Percentiles rank a stretch among this genome's conserved stretches.
Conservation (phyloP, 345 rosid genomes). For the Pseudoturritis turrita region DNA sequence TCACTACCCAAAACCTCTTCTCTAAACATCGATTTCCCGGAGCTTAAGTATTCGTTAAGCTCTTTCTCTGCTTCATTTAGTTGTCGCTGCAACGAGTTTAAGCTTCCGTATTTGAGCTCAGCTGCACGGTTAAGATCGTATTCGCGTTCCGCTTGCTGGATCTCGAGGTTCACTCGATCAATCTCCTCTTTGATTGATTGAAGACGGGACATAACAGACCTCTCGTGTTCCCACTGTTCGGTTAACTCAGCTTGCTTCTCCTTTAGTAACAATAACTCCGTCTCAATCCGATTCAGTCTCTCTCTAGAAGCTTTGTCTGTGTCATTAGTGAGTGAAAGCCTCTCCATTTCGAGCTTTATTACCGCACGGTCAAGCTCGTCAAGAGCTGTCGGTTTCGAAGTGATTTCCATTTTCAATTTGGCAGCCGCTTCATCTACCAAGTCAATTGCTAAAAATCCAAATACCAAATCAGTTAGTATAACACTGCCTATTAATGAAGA, state of each 20-base stretch:
- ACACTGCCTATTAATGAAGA: neutral
- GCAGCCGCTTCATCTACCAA: conserved; percentile 99
- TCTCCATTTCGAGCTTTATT: conserved; percentile 96
- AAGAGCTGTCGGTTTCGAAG: conserved; percentile 96
- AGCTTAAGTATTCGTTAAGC: conserved; percentile 75
- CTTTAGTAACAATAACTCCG: conserved; percentile 68
- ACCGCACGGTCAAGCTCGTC: conserved; percentile 96
- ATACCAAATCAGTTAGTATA: conserved; percentile 16
- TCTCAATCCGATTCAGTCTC: conserved; percentile 78
- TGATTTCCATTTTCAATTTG: conserved; percentile 97
- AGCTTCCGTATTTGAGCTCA: conserved; percentile 91
- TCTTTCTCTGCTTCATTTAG: conserved; percentile 83
- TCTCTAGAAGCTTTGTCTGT: conserved; percentile 93
- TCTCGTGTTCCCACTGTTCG: conserved; percentile 98
- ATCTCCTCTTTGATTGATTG: conserved; percentile 99
- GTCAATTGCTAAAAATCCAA: conserved; percentile 76
- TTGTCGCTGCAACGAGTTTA: conserved; percentile 84
- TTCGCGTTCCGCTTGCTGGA: conserved; percentile 98
- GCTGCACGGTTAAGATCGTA: conserved; percentile 99
- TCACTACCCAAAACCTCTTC: conserved; percentile 95
- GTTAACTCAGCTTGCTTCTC: conserved; percentile 81
- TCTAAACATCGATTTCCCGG: conserved; percentile 96
- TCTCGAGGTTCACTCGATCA: conserved; percentile 90
- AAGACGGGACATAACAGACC: conserved; percentile 89
- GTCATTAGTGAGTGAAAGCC: conserved; percentile 86